phyloP scores from a whole-genome alignment of 2,329 filamentous ascomycete genomes.

The Saccharata proteae region DNA sequence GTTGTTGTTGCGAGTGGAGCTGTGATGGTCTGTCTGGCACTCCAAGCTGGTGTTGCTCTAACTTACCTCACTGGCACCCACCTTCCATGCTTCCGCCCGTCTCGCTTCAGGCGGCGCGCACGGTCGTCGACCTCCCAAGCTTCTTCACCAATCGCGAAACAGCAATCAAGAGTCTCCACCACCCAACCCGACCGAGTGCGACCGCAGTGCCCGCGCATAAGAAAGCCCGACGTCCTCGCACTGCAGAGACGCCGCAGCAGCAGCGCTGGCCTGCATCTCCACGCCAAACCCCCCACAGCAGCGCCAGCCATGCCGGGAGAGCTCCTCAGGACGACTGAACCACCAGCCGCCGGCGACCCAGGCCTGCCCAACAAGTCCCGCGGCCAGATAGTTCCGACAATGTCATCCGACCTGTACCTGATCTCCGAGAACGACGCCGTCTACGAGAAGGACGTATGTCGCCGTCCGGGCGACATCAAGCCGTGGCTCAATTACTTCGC shows the following conservation, averaged over 20 bases:
- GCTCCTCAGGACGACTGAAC: conserved; percentile 23
- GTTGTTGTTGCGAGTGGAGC: no score
- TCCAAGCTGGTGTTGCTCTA: no score
- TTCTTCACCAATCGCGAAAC: neutral
- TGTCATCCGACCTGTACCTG: conserved; percentile 25
- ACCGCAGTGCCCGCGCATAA: neutral
- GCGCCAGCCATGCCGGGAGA: conserved; percentile 33
- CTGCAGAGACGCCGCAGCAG: conserved; percentile 12
- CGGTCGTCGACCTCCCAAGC: no score
- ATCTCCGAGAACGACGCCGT: conserved; percentile 79
- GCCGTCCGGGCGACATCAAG: conserved; percentile 73
- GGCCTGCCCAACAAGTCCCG: conserved; percentile 8
- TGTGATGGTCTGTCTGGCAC: no score
- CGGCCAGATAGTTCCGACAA: conserved; percentile 19
- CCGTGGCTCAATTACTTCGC: conserved; percentile 93
- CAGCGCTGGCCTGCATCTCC: conserved; percentile 19
- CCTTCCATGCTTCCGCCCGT: no score
- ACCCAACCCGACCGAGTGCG: neutral
- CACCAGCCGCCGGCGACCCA: conserved; percentile 13
- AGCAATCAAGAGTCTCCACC: conserved; percentile 1
- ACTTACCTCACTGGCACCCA: no score
- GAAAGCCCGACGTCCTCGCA: neutral
- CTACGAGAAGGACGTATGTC: conserved; percentile 91
- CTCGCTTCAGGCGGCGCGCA: no score
- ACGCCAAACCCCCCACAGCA: no score